A percentile compares a stretch with the other conserved stretches of the same genome.
These are phyloP conservation scores for Acanthamoeba lenticulata DNA, from an alignment of 208 protist genomes.

Conservation along the genomic window DNA sequence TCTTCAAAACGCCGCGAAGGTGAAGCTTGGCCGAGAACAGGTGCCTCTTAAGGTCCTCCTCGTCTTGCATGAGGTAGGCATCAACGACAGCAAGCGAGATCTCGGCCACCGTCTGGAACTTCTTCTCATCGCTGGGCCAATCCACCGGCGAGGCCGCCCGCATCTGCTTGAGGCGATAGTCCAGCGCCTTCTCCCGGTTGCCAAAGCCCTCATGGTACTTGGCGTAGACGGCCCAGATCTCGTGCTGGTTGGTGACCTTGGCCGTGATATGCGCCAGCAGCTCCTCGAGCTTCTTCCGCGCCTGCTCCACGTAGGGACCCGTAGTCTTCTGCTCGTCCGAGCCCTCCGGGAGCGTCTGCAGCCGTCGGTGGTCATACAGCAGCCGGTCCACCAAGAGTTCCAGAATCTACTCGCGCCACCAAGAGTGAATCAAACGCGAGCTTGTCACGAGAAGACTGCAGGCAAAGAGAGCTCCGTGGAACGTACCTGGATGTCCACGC, in stretches of 20 bases:
- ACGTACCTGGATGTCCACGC: not conserved
- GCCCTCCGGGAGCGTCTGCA: not conserved
- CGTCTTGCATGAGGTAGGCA: not conserved
- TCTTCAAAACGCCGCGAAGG: conserved; percentile 11
- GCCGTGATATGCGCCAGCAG: conserved; percentile 25
- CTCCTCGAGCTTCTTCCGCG: conserved; percentile 11
- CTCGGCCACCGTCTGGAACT: conserved; percentile 33
- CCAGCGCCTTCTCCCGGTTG: conserved; percentile 51
- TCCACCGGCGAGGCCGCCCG: not conserved
- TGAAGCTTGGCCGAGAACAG: conserved; percentile 37
- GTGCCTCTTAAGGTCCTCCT: conserved; percentile 17
- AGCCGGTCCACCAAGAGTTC: not conserved
- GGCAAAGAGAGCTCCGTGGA: no score
- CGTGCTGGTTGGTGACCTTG: conserved; percentile 59
- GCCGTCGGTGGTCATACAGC: not conserved
- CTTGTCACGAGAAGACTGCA: not conserved
- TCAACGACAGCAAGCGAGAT: not conserved
- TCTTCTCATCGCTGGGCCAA: conserved; percentile 22
- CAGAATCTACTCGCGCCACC: not conserved
- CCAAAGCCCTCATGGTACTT: conserved; percentile 47
- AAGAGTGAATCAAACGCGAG: not conserved
- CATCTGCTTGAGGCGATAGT: conserved; percentile 50
- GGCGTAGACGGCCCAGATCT: conserved; percentile 54
- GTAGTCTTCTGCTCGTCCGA: conserved; percentile 16
- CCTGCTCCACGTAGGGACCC: not conserved